Evolutionary conservation across 2,329 filamentous ascomycete species (phyloP).

Genomic region (Fusarium dimerum): DNA sequence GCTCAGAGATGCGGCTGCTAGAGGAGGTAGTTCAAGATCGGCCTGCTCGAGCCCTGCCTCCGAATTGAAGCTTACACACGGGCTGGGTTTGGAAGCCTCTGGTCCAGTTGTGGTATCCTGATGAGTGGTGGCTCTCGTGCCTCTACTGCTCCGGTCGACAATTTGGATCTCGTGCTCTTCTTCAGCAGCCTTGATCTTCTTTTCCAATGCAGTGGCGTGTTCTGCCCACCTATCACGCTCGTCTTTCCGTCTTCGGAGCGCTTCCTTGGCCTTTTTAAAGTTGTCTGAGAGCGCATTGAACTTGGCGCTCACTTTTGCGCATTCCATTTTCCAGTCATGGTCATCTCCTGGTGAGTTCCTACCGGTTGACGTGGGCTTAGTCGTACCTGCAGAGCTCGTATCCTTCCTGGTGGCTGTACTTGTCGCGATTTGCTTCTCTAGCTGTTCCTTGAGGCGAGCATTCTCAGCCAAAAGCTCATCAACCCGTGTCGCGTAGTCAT

Average conservation of each 20-base stretch:
- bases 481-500: conserved; percentile 12
- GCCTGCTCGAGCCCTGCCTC: conserved; percentile 28
- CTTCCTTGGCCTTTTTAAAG: conserved; percentile 43
- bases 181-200: conserved; percentile 46
- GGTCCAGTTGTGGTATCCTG: conserved; percentile 4
- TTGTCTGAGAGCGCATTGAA: conserved; percentile 43
- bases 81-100: conserved; percentile 12
- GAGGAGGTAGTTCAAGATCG: conserved; percentile 29
- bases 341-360: conserved; percentile 8
- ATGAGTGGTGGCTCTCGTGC: conserved; percentile 9
- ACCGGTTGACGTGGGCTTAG: not conserved
- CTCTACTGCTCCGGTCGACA: conserved; percentile 20
- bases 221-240: conserved; percentile 47
- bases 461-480: conserved; percentile 21
- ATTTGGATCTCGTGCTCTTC: conserved; percentile 37
- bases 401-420: conserved; percentile 3
- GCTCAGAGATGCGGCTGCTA: conserved; percentile 22
- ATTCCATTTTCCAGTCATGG: conserved; percentile 33
- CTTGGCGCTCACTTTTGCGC: conserved; percentile 40
- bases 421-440: conserved; percentile 1
- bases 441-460: conserved; percentile 15
- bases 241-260: conserved; percentile 42
- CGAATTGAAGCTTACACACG: conserved; percentile 20
- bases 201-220: conserved; percentile 45
- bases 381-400: not conserved